These are phyloP conservation scores for Chaetomiaceae sp. DNA, from an alignment of 2,329 filamentous ascomycete species.

Conservation along the genomic window DNA sequence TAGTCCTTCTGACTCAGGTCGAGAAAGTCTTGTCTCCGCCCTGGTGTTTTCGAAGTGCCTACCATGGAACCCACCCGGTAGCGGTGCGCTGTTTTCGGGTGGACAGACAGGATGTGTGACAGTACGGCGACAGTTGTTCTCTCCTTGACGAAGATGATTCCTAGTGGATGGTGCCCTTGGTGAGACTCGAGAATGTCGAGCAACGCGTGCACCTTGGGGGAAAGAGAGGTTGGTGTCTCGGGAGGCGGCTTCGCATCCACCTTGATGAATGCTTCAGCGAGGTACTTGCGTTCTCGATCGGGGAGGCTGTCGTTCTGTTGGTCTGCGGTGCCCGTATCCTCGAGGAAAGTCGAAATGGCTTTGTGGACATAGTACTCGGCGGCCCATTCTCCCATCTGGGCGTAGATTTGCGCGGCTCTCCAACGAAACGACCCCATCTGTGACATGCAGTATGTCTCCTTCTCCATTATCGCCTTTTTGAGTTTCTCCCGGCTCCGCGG, in stretches of 20 bases:
- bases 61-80: conserved; percentile 53
- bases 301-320: conserved; percentile 39
- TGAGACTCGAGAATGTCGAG: conserved; percentile 45
- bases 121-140: conserved; percentile 58
- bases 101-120: conserved; percentile 48
- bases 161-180: conserved; percentile 42
- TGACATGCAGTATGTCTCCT: conserved; percentile 47
- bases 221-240: conserved; percentile 35
- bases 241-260: conserved; percentile 26
- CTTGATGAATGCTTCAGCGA: conserved; percentile 41
- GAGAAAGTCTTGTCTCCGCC: conserved; percentile 38
- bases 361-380: conserved; percentile 59
- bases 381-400: conserved; percentile 63
- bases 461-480: conserved; percentile 35
- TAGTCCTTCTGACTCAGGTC: conserved; percentile 29
- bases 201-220: conserved; percentile 54
- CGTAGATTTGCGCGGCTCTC: conserved; percentile 46
- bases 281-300: conserved; percentile 50
- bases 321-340: conserved; percentile 18
- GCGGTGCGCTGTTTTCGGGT: conserved; percentile 42
- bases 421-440: conserved; percentile 53
- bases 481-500: conserved; percentile 39
- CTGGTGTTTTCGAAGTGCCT: conserved; percentile 42
- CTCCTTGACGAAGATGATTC: conserved; percentile 65
- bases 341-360: conserved; percentile 37